phyloP scores from a whole-genome alignment of 2,329 filamentous ascomycete genomes.

The Epichloe aotearoae region DNA sequence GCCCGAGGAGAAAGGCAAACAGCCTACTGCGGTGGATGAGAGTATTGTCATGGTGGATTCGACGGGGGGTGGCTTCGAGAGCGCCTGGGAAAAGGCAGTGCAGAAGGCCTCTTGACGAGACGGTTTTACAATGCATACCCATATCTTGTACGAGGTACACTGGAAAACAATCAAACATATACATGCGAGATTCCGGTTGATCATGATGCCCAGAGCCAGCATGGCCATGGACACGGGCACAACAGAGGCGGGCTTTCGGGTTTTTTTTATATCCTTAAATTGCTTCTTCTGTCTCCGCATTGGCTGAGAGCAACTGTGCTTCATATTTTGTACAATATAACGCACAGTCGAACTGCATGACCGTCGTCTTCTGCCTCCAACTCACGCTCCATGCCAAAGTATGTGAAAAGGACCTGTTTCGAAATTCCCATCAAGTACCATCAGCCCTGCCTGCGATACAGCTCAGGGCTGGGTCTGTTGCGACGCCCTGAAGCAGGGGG shows the following conservation, averaged over 20 bases:
- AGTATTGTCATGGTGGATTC: slow-evolving; percentile 41
- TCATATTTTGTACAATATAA: neutral
- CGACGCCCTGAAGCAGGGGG: too few relatives aligned
- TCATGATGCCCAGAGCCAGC: neutral
- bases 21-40: slow-evolving; percentile 12
- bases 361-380: neutral
- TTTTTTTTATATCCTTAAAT: neutral
- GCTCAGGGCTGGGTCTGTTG: too few relatives aligned
- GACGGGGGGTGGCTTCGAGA: slow-evolving; percentile 43
- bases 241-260: neutral
- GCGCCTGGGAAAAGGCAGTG: slow-evolving; percentile 53
- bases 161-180: neutral
- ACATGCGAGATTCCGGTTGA: neutral
- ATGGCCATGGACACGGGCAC: neutral
- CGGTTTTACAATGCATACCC: neutral
- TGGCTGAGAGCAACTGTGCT: neutral
- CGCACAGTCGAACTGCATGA: neutral
- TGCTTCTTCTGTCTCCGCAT: neutral
- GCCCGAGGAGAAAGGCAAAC: slow-evolving; percentile 20
- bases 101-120: slow-evolving; percentile 15
- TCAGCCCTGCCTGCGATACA: neutral
- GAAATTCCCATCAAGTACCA: neutral
- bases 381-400: neutral
- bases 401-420: neutral
- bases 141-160: neutral